Evolutionary conservation across 2,329 filamentous ascomycete species (phyloP), one percentile per base, ranked within the genome.

Genomic region (Calonectria fujianensis): DNA sequence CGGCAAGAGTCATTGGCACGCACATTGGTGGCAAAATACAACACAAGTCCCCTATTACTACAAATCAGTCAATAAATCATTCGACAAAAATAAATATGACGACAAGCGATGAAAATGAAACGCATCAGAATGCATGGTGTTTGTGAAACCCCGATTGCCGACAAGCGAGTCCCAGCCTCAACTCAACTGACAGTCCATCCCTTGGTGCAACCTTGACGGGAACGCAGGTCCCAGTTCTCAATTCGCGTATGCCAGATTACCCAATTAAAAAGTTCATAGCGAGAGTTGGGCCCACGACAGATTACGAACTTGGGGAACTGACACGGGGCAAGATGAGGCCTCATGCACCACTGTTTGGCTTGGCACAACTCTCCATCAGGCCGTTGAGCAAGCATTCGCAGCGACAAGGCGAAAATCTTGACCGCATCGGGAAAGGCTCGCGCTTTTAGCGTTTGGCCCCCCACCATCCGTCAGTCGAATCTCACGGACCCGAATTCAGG

Each of bases 291-390:
- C 16, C 57, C 35, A 61, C 35, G 35, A 24, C n/a, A 24, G 11
- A 61, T 41, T 61, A 41, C 35, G 57, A 41, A 61, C 35, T 24
- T 39, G 35, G 10, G 9, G 13, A 7, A 6, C 18, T 14, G 54
- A 27, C n/a, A 61, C 57, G 35, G 16, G 57, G n/a, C 57, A 13
- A 41, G 35, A 29, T 41, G 35, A 61, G 57, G 57, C n/a, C 54
- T 37, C n/a, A 37, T 27, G 16, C 54, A 41, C n/a, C 31, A n/a
- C 52, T 35, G 35, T 7, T 29, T 27, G n/a, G 57, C 57, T 61
- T 61, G 57, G 57, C 57, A 61, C 37, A 61, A 61, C 57, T 61
- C 57, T 61, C 14, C 24, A 29, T 61, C 57, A 41, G 9, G 20
- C 35, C 11, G n/a, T 41, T 41, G 14, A 48, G n/a, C 57, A 27